Evolutionary conservation across 2,329 filamentous ascomycete genomes (phyloP).

Genomic region (Ophiostoma tasmaniense): DNA sequence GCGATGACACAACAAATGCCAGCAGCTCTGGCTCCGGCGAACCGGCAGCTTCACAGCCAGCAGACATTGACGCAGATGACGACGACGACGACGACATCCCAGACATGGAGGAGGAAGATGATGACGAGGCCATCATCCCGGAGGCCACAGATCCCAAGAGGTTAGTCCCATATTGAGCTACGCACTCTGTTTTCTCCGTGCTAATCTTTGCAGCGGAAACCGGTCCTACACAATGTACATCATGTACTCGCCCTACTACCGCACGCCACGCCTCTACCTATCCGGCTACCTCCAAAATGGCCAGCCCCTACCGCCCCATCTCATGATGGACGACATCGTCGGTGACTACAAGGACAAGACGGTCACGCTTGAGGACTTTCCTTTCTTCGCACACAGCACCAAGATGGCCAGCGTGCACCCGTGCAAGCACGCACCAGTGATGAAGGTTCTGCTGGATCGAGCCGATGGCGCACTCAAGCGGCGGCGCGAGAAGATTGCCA

Average conservation of each 20-base stretch:
- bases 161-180: conserved; percentile 25
- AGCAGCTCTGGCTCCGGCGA: neutral
- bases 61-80: conserved; percentile 53
- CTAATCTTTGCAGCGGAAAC: conserved; percentile 48
- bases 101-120: conserved; percentile 97
- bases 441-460: conserved; percentile 94
- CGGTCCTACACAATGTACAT: conserved; percentile 99
- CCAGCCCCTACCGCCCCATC: conserved; percentile 37
- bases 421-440: conserved; percentile 93
- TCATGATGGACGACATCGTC: conserved; percentile 35
- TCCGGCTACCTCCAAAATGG: conserved; percentile 77
- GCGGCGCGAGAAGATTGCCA: conserved; percentile 70
- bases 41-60: conserved; percentile 33
- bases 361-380: conserved; percentile 94
- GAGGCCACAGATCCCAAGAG: conserved; percentile 50
- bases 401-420: conserved; percentile 97
- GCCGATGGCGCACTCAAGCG: conserved; percentile 89
- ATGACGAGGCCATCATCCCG: conserved; percentile 91
- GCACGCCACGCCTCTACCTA: conserved; percentile 88
- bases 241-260: conserved; percentile 94
- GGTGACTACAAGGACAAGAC: conserved; percentile 58
- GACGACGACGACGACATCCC: conserved; percentile 78
- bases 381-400: conserved; percentile 80
- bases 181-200: neutral
- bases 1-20: neutral